Conservation (phyloP, 176 grass and related monocot species). For the Lolium perenne region DNA sequence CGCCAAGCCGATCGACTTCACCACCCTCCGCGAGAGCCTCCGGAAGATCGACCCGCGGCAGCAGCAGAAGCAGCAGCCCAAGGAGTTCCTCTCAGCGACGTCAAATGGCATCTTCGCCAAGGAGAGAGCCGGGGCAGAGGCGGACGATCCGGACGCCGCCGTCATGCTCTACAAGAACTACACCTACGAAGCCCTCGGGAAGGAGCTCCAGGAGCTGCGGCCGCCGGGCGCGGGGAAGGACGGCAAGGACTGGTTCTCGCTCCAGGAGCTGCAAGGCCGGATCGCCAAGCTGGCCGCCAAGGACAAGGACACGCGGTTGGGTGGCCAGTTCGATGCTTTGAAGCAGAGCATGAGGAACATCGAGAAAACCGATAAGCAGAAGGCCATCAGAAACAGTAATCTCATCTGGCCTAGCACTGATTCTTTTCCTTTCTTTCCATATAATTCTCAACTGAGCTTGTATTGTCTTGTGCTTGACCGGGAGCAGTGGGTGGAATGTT, state of each 20-base stretch:
- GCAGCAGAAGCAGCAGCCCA: not conserved
- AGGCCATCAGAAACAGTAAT: not conserved
- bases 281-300: conserved; percentile 62
- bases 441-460: conserved; percentile 15
- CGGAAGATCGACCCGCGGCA: not conserved
- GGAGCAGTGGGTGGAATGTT: conserved; percentile 46
- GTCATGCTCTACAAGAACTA: conserved; percentile 54
- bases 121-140: conserved; percentile 27
- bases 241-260: conserved; percentile 63
- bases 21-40: conserved; percentile 32
- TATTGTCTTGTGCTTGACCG: conserved; percentile 24
- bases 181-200: conserved; percentile 64
- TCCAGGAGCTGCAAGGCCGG: conserved; percentile 74
- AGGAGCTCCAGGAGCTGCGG: conserved; percentile 63
- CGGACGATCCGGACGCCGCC: not conserved
- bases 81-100: not conserved
- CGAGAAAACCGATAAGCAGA: conserved; percentile 17
- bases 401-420: not conserved
- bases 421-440: conserved; percentile 26
- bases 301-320: conserved; percentile 42
- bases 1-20: not conserved
- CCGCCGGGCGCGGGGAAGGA: conserved; percentile 56
- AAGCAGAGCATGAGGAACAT: no score
- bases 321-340: not conserved
- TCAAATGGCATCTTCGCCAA: not conserved